Evolutionary conservation across 2,329 filamentous ascomycete species (phyloP), one percentile per base, ranked within the genome.

Genomic region (Colletotrichum gigasporum): DNA sequence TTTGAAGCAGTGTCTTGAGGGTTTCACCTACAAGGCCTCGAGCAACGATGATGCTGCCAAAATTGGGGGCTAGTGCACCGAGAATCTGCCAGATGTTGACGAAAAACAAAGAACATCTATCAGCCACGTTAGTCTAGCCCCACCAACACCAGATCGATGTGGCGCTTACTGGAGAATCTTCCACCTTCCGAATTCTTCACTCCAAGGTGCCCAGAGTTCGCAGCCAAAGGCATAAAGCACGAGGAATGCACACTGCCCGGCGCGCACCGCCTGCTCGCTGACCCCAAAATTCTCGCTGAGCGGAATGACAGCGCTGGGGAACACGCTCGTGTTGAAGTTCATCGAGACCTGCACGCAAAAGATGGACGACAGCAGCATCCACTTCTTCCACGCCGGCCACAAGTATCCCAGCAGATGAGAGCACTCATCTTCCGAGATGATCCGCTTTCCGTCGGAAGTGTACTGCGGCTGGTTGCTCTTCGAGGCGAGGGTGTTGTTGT

Each of bases 61-160:
- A 81, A 68, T 75, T 80, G 58, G 70, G 74, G 1, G 80, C 77
- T 9, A 84, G 65, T 0, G 76, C 83, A 9, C 76, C 76, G 0
- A 81, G 80, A 0, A 86, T 69, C 65, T 84, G 83, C 79, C 81
- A 85, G n/a, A 86, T 73, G 65, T 86, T 86, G 70, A 87, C 83
- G 5, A 87, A 72, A 59, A 81, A 77, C 22, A 87, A 72, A 1
- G 65, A 65, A 18, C 54, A 65, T 22, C 64, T 66, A n/a, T 0
- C 28, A 10, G 4, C 0, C 7, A 5, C 9, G 10, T 65, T 8
- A 66, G 60, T 3, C 6, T 14, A 28, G 1, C 22, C 7, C 1
- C 3, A 20, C 14, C 42, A 16, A 8, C 3, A 3, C 10, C 5
- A 5, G 6, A 5, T 35, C 3, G n/a, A 8, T 2, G 2, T 12